Base-by-base conservation (phyloP, 331 rosid species). In the Malus hybrid region DNA sequence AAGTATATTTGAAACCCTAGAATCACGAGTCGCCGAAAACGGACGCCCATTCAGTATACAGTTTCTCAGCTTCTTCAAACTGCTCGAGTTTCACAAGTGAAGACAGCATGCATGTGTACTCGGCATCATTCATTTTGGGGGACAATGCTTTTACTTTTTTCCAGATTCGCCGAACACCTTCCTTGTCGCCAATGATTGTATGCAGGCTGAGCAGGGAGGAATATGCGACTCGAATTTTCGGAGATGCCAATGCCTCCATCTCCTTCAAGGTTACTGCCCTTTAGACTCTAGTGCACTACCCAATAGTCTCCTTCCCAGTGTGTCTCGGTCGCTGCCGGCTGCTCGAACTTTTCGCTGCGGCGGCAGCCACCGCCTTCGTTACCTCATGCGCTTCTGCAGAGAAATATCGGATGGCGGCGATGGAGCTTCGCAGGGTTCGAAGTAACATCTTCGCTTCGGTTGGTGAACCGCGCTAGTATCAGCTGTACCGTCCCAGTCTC, bases 161-260 rank as follows among this genome's bases (percentile, higher is more conserved):
- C 97, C 96, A 92, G 69, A 87, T 78, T 80, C 91, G 85, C 36
- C 33, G 66, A 83, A 92, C 87, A 68, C 86, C 97, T 77, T 86
- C 92, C 74, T 80, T 81, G 66, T 87, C 93, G 78, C 97, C 95
- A 84, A 87, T 82, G 83, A 83, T 92, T 19, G 96, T 82, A 75
- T 87, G 94, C 86, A 92, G 70, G 80, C 93, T 90, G 71, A 94
- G 81, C 76, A 94, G 91, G 76, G 99, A 94, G 39, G 93, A 89
- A 79, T 83, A 88, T 18, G 91, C 83, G 48, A 30, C 81, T 70
- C 93, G 81, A 76, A 86, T 86, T 68, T 81, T 68, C 73, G 69
- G 76, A 0, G 87, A 81, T 64, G 78, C 86, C 61, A 69, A 72
- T 70, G 80, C 82, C 93, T 94, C 99, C 95, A 92, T 92, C 84